Base-by-base conservation (phyloP, 2,329 filamentous ascomycete species). In the Colletotrichum lentis region DNA sequence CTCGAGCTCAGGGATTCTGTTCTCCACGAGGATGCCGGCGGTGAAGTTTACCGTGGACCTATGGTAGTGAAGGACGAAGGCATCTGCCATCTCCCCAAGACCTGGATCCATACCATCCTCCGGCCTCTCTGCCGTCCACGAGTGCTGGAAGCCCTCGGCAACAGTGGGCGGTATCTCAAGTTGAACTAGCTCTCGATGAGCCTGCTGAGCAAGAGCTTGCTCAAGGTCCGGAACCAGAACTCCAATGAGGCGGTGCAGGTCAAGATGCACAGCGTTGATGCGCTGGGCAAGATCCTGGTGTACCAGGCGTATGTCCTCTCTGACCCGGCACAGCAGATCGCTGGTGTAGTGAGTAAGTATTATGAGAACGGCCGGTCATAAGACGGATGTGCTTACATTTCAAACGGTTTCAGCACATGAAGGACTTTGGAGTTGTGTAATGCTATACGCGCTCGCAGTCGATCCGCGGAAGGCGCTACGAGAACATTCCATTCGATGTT, bases 401-500 rank as follows among this genome's bases (percentile, higher is more conserved):
- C 76, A 47, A 79, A 78, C 0, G 78, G 78, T 52, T 77, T 76
- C 41, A 79, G 52, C 0, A 78, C 67, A 39, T 76, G 76, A 18
- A 75, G 65, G 8, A 79, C 71, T 61, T 77, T 78, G 16, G 74
- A 74, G 64, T 77, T 78, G 62, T 79, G 78, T 20, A 79, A 66
- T 18, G 70, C 67, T n/a, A 79, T 77, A 8, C 73, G 72, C 39
- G 72, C 68, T 10, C 77, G 75, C 7, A 79, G 71, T 37, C 73
- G 72, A 20, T 79, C 76, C 27, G 74, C 78, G 12, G 55, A 69
- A 0, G 77, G 76, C 59, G 77, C 75, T 5, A 79, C 76, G 14
- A 78, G 70, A 1, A 76, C 69, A 65, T 79, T 79, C 77, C 77
- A 79, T 64, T 77, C 75, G 27, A 79, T 70, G 67, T 76, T 79